A percentile compares a stretch with the other conserved stretches of the same genome.
Conservation (phyloP, 2,329 filamentous ascomycete genomes). For the Beauveria asiatica region DNA sequence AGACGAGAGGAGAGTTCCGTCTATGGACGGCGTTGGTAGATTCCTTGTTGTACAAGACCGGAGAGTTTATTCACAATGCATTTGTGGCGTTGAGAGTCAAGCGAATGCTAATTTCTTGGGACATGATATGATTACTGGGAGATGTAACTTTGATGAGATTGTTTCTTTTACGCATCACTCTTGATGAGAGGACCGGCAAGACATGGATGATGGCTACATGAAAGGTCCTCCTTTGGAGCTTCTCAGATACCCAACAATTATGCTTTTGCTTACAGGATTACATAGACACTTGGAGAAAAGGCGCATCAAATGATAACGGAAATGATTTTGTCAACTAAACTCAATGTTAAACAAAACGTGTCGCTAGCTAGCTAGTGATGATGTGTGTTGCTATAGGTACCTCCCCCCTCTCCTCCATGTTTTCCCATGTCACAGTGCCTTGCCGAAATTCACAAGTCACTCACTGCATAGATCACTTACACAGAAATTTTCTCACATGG, state of each 20-base stretch:
- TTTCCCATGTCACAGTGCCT: background rate
- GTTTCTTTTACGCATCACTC: background rate
- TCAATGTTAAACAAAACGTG: background rate
- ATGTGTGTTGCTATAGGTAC: background rate
- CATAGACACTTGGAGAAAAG: background rate
- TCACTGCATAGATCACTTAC: background rate
- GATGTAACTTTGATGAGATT: background rate
- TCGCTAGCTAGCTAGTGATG: conserved; percentile 9
- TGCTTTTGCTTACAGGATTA: background rate
- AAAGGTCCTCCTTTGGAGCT: background rate
- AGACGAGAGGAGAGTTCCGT: conserved; percentile 29
- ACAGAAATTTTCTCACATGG: background rate
- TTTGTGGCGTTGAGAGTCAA: background rate
- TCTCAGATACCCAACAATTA: background rate
- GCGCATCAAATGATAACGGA: background rate
- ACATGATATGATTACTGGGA: background rate
- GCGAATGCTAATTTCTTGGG: background rate
- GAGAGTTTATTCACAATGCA: background rate
- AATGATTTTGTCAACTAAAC: background rate
- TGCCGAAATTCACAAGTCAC: background rate
- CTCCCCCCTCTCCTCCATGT: background rate
- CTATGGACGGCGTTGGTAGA: conserved; percentile 35
- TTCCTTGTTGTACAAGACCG: background rate
- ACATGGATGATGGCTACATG: background rate
- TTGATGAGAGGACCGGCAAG: background rate